Base-by-base conservation (phyloP, 2,329 filamentous ascomycete genomes). In the Truncatella angustata region DNA sequence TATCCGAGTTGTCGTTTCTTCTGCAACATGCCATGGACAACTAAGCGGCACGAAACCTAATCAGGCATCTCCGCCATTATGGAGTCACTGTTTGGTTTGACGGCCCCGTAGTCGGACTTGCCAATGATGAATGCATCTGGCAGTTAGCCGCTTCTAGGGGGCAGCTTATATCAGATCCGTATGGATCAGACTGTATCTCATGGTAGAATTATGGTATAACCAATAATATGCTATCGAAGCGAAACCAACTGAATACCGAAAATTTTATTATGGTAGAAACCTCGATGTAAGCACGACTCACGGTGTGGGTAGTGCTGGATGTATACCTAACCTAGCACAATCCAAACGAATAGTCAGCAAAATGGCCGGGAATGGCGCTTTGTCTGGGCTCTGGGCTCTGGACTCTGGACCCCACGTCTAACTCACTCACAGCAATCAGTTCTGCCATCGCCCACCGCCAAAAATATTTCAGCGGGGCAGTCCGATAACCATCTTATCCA, bases 61-160 rank as follows among this genome's bases (percentile, higher is more conserved):
- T 53, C 58, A 56, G 58, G 58, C 57, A 59, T 56, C 50, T 59
- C 58, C 56, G 58, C 57, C 51, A 50, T 14, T 14, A 39, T 6
- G 36, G 36, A 39, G 36, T 39, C 36, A n/a, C 36, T n/a, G 10
- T 18, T 18, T 21, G 16, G 21, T 20, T 43, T 20, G 16, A 43
- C 40, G 40, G 20, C n/a, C 36, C 40, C 18, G 40, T 43, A 21
- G 5, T 20, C 40, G 40, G 40, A n/a, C 18, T 20, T 43, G 18
- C 21, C 16, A 23, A 23, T 43, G 40, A 26, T n/a, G n/a, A n/a
- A n/a, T n/a, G n/a, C n/a, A 37, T 54, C 55, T 18, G 57, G 57
- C 55, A 51, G 42, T 37, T 46, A 30, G 23, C 6, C 43, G 30
- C n/a, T 46, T 26, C 23, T 14, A 35, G 45, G 26, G 20, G 36